Evolutionary conservation across 2,329 filamentous ascomycete genomes (phyloP), one percentile per base, ranked within the genome.

Genomic region (Fusarium abutilonis): DNA sequence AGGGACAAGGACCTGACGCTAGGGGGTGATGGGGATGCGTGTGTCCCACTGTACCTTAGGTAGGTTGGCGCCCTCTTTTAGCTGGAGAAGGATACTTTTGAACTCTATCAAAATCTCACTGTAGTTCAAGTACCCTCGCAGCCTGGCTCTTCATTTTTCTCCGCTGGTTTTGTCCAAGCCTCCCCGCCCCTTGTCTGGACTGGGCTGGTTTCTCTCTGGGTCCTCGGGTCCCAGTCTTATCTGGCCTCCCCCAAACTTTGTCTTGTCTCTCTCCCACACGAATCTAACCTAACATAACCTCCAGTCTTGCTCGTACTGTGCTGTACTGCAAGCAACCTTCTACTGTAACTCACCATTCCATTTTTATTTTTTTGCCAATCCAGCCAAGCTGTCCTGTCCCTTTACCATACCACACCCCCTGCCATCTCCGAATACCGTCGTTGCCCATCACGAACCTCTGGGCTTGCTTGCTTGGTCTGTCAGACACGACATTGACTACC

Each of bases 361-460:
- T 64, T 50, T 10, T 29, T 10, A 28, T 28, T 32, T 60, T 62
- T 56, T 44, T 26, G 23, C 23, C 63, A 67, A 65, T 56, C 52
- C 67, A 68, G 67, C 65, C 67, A 70, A 70, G 63, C 58, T 70
- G 67, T 26, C 23, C 23, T 26, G 23, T 70, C 67, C 67, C 67
- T 66, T 69, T 61, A 49, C 35, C 50, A 41, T 56, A 53, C 31
- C 48, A 19, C 19, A 53, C 44, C 32, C 57, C 52, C 36, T 62
- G 53, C 63, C 21, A 54, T 56, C 54, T 59, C 29, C 35, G 52
- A 63, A 55, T 42, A 49, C 44, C 63, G 36, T 62, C 45, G 31
- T 57, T 63, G 63, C 63, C 63, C 67, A 66, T 64, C 57, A 52
- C 63, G 58, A 62, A 55, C 54, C 40, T 55, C 52, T 60, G 55